Conservation (phyloP, 1,284 basidiomycete genomes). For the Fistulinella staudtii region DNA sequence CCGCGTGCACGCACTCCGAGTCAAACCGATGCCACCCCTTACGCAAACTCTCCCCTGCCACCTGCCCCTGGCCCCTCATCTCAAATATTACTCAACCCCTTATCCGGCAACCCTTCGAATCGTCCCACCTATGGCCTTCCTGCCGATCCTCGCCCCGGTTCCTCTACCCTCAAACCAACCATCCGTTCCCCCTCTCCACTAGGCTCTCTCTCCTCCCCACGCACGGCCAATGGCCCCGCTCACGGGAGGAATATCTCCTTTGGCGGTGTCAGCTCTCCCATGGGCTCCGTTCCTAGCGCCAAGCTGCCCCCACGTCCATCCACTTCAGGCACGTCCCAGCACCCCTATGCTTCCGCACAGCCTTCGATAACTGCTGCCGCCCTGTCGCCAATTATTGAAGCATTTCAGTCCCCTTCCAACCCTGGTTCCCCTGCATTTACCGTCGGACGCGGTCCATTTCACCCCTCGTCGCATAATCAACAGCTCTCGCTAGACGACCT, state of each 20-base stretch:
- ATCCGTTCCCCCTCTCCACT: slow-evolving; percentile 58
- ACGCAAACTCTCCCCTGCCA: slow-evolving; percentile 51
- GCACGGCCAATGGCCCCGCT: slow-evolving; percentile 28
- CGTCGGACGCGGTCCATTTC: slow-evolving; percentile 55
- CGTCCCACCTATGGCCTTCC: slow-evolving; percentile 58
- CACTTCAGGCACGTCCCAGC: slow-evolving; percentile 36
- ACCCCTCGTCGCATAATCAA: slow-evolving; percentile 41
- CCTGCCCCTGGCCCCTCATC: slow-evolving; percentile 48
- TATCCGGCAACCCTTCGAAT: slow-evolving; percentile 33
- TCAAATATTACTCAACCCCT: slow-evolving; percentile 46
- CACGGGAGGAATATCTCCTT: slow-evolving; percentile 53
- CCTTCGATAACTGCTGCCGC: slow-evolving; percentile 34
- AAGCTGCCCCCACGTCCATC: slow-evolving; percentile 41
- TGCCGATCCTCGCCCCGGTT: slow-evolving; percentile 54
- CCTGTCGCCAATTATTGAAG: slow-evolving; percentile 70
- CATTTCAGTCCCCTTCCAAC: slow-evolving; percentile 42
- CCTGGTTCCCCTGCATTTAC: slow-evolving; percentile 51
- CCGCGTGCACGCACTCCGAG: slow-evolving; percentile 54
- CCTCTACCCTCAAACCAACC: slow-evolving; percentile 38
- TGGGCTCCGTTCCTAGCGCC: slow-evolving; percentile 29
- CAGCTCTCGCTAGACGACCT: slow-evolving; percentile 72
- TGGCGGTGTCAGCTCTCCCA: slow-evolving; percentile 36
- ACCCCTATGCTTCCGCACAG: slow-evolving; percentile 52
- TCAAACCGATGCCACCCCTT: slow-evolving; percentile 48
- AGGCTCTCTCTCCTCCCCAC: slow-evolving; percentile 36